These are phyloP conservation scores for Gracilaria domingensis DNA, from an alignment of 23 red algal species.

Conservation along the genomic window DNA sequence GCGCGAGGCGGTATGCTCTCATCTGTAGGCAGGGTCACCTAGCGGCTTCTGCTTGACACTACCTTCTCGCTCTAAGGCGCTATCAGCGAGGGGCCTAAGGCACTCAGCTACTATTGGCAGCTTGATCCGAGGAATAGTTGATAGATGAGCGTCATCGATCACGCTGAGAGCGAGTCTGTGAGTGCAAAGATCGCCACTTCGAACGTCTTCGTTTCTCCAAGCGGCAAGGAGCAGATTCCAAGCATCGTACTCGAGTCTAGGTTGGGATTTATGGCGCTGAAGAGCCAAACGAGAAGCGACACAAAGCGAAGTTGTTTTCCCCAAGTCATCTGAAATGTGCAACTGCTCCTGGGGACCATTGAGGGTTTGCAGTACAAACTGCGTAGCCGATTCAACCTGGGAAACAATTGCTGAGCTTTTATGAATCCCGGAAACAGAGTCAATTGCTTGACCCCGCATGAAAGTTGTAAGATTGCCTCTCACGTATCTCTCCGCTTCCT, in stretches of 20 bases:
- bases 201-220: slow-evolving; percentile 36
- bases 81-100: slow-evolving; percentile 46
- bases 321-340: slow-evolving; percentile 22
- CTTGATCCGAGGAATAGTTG: slow-evolving; percentile 13
- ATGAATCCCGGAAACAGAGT: slow-evolving; percentile 5
- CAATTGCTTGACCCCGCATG: slow-evolving; percentile 18
- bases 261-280: not conserved
- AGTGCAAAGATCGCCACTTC: slow-evolving; percentile 34
- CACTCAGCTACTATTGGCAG: slow-evolving; percentile 54
- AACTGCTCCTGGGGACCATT: not conserved
- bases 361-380: slow-evolving; percentile 39
- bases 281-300: not conserved
- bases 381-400: slow-evolving; percentile 33
- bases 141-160: slow-evolving; percentile 23
- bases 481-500: slow-evolving; percentile 26
- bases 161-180: slow-evolving; percentile 22
- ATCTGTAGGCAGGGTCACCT: slow-evolving; percentile 76
- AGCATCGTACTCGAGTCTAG: slow-evolving; percentile 33
- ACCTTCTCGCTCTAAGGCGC: slow-evolving; percentile 43
- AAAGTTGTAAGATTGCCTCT: slow-evolving; percentile 14
- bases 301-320: slow-evolving; percentile 7
- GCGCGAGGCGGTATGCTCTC: slow-evolving; percentile 43
- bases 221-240: slow-evolving; percentile 54
- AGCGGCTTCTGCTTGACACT: slow-evolving; percentile 43
- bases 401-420: not conserved